These are phyloP conservation scores for Hibiscus syriacus DNA, from an alignment of 345 rosid species.

Conservation along the genomic window DNA sequence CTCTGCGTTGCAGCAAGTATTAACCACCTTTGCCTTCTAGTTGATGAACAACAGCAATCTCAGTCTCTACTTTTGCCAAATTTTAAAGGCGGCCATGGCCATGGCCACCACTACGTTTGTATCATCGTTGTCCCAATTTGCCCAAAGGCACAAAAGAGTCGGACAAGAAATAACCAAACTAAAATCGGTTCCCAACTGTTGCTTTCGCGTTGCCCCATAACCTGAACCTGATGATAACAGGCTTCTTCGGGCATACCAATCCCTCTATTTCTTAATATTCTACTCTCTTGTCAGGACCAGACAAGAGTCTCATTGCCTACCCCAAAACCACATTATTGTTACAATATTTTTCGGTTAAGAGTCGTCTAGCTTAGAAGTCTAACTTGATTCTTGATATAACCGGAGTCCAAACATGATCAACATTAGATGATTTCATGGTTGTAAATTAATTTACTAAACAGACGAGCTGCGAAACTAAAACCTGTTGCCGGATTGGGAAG, in stretches of 20 bases:
- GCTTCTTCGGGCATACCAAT: background rate
- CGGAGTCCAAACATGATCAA: too few relatives aligned
- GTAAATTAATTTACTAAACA: too few relatives aligned
- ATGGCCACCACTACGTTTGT: conserved; percentile 13
- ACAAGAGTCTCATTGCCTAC: background rate
- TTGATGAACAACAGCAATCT: conserved; percentile 1
- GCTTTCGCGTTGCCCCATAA: conserved; percentile 17
- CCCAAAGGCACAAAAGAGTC: too few relatives aligned
- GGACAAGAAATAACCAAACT: too few relatives aligned
- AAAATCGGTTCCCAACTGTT: background rate
- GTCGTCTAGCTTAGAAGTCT: too few relatives aligned
- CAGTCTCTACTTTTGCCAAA: background rate
- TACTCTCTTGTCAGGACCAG: too few relatives aligned
- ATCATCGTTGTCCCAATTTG: too few relatives aligned
- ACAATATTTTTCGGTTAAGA: too few relatives aligned
- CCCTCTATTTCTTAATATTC: background rate
- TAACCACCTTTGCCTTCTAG: background rate
- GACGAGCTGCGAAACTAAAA: too few relatives aligned
- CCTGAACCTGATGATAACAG: conserved; percentile 7
- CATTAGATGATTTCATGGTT: too few relatives aligned
- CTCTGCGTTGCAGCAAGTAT: background rate
- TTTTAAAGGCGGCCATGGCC: conserved; percentile 16
- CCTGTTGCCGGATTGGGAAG: too few relatives aligned
- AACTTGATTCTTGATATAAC: too few relatives aligned
- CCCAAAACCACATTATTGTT: background rate